Percentiles rank a stretch among this genome's conserved stretches.
Evolutionary conservation across 2,329 filamentous ascomycete genomes (phyloP).

Genomic region (Aspergillus nomiae): DNA sequence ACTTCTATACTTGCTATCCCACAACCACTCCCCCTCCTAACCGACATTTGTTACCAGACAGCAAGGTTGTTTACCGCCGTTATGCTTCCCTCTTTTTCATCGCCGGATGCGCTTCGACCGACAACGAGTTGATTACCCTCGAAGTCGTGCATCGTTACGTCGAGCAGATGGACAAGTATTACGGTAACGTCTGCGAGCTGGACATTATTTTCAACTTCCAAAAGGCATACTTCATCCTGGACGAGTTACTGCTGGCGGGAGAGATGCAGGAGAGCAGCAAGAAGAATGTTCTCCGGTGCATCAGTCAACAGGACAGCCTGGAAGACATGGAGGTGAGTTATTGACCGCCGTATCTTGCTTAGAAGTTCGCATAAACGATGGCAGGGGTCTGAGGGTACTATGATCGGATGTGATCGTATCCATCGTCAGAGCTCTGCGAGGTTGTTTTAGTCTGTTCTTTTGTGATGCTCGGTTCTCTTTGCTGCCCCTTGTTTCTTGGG

Average conservation of each 20-base stretch:
- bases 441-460: neutral
- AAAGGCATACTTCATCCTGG: slow-evolving; percentile 98
- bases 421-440: neutral
- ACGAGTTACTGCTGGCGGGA: slow-evolving; percentile 90
- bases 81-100: slow-evolving; percentile 99
- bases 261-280: slow-evolving; percentile 99
- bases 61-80: slow-evolving; percentile 96
- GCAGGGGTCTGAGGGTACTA: neutral
- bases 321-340: slow-evolving; percentile 97
- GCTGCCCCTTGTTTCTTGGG: neutral
- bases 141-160: slow-evolving; percentile 99
- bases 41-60: slow-evolving; percentile 61
- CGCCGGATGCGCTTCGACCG: slow-evolving; percentile 91
- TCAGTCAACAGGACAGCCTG: slow-evolving; percentile 93
- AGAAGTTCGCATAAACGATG: neutral
- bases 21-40: slow-evolving; percentile 4
- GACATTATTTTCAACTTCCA: slow-evolving; percentile 99
- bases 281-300: slow-evolving; percentile 96
- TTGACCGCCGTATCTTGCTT: slow-evolving; percentile 8
- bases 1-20: slow-evolving; percentile 2
- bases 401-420: neutral
- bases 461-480: neutral
- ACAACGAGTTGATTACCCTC: slow-evolving; percentile 97
- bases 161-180: slow-evolving; percentile 99
- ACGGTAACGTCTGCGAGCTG: slow-evolving; percentile 98